phyloP scores from a whole-genome alignment of 2,329 filamentous ascomycete species.

The Bisporella sp. region DNA sequence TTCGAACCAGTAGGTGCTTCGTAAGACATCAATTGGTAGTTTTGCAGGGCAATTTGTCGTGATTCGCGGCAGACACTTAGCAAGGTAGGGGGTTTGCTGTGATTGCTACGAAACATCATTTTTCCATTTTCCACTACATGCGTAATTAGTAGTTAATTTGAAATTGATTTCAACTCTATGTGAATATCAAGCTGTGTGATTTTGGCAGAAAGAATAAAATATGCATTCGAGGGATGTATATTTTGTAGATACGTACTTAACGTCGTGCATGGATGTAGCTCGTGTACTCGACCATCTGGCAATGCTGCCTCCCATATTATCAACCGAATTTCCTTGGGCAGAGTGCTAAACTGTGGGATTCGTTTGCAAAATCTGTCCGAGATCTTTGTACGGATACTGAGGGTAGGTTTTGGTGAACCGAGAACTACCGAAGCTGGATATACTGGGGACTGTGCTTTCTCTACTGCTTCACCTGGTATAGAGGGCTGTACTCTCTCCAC shows the following conservation, averaged over 20 bases:
- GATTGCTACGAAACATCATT: slow-evolving; percentile 27
- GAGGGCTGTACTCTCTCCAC: too few species aligned
- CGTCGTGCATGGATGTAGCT: slow-evolving; percentile 22
- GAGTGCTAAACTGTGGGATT: slow-evolving; percentile 16
- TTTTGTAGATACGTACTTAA: too few species aligned
- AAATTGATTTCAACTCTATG: neutral
- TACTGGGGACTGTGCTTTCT: neutral
- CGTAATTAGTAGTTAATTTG: neutral
- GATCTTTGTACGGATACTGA: neutral
- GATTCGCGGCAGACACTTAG: slow-evolving; percentile 21
- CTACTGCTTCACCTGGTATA: too few species aligned
- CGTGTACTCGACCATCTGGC: slow-evolving; percentile 20
- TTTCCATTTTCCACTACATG: slow-evolving; percentile 22
- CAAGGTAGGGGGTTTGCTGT: slow-evolving; percentile 17
- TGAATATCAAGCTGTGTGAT: too few species aligned
- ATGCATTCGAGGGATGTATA: too few species aligned
- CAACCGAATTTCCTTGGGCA: slow-evolving; percentile 22
- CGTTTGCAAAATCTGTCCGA: slow-evolving; percentile 1
- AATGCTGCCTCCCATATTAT: slow-evolving; percentile 21
- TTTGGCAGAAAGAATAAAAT: too few species aligned
- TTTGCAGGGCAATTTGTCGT: slow-evolving; percentile 16
- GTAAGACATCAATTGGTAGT: slow-evolving; percentile 22
- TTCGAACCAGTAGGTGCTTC: slow-evolving; percentile 7
- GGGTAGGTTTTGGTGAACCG: neutral
- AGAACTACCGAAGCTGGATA: neutral